Conservation (phyloP, 352 stramenopile species). For the Phytophthora foliorum region DNA sequence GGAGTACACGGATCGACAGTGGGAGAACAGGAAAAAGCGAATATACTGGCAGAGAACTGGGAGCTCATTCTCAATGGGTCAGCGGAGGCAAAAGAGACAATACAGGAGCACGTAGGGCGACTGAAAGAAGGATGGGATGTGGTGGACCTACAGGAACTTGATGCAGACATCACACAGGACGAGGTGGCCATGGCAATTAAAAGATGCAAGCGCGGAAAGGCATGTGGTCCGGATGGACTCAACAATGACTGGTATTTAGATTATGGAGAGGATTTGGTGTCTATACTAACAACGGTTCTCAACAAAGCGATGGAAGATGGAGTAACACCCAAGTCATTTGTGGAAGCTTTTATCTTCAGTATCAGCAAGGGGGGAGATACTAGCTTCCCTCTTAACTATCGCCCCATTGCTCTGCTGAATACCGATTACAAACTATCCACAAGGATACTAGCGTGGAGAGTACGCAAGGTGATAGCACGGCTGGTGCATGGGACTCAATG, state of each 20-base stretch:
- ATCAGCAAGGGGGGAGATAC: conserved; percentile 4
- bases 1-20: background rate
- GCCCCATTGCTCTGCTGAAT: conserved; percentile 5
- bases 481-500: conserved; percentile 3
- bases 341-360: conserved; percentile 9
- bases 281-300: conserved; percentile 1
- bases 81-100: background rate
- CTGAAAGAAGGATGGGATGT: background rate
- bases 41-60: conserved; percentile 5
- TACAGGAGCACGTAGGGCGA: background rate
- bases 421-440: too few relatives aligned
- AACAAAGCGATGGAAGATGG: background rate
- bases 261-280: background rate
- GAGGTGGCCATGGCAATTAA: conserved; percentile 1
- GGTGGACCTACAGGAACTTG: background rate
- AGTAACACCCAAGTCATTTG: background rate
- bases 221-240: conserved; percentile 4
- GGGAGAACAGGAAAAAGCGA: background rate
- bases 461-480: background rate
- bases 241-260: conserved; percentile 13
- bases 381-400: background rate
- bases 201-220: conserved; percentile 4
- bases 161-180: background rate
- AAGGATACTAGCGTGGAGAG: background rate
- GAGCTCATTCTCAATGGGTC: conserved; percentile 1